Base-by-base conservation (phyloP, 2,329 filamentous ascomycete species). In the Aspergillus amoenus region DNA sequence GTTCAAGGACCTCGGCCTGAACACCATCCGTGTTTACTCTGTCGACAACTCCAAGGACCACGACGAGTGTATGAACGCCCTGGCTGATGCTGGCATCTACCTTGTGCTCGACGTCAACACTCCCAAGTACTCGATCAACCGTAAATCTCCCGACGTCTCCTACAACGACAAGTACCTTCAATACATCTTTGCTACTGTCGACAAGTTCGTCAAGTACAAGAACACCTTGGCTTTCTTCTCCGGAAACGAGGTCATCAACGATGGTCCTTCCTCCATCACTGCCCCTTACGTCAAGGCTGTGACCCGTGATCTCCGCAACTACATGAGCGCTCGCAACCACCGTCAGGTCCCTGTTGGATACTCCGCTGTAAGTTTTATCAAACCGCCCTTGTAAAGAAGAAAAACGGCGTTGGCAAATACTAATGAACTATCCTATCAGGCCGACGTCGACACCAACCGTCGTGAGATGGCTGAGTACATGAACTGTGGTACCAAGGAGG, bases 21-120 rank as follows among this genome's bases (percentile, higher is more conserved):
- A 97, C 82, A 92, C 91, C 24, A 82, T 97, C 71, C 92, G 93
- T 75, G 89, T 96, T 61, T 97, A 96, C 83, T 91, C 89, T 15
- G 87, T 95, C 65, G 93, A 97, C 81, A 96, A 96, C 83, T 87
- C 87, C 50, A 79, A 81, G 66, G 78, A 88, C 74, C 93, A 97
- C 78, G 87, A 93, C 68, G 83, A 86, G 61, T 97, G 93, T 81
- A 97, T 97, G 93, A 79, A 82, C 59, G 81, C 84, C 45, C 82
- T 96, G 60, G 87, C 86, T 52, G 89, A 89, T 68, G 92, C 91
- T 61, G 90, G 90, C 68, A 96, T 96, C 81, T 96, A 96, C 81
- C 84, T 96, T 52, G 90, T 95, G 39, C 82, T 96, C 51, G 92
- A 96, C 69, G 89, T 94, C 81, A 96, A 96, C 85, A 93, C 84